Percentiles rank a stretch among this genome's conserved stretches.
These are phyloP conservation scores for Mycena vulgaris DNA, from an alignment of 768 basidiomycete species.

Conservation along the genomic window DNA sequence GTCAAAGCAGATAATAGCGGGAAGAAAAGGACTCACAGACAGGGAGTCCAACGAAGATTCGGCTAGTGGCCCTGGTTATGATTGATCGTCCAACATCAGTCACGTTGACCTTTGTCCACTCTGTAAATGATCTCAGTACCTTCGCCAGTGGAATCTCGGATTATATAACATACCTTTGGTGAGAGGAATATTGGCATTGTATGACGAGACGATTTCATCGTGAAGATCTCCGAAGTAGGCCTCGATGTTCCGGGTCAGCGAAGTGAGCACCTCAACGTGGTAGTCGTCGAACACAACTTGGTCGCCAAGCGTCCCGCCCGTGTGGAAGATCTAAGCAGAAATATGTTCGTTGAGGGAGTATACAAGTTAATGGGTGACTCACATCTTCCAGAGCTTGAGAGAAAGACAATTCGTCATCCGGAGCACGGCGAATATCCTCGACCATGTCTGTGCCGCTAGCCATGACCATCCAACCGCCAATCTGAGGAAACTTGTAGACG, in stretches of 20 bases:
- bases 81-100: slow-evolving; percentile 2
- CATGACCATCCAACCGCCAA: slow-evolving; percentile 7
- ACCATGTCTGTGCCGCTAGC: slow-evolving; percentile 9
- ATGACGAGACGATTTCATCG: slow-evolving; percentile 13
- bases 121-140: neutral
- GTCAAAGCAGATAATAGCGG: neutral
- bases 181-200: neutral
- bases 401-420: slow-evolving; percentile 12
- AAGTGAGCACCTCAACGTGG: slow-evolving; percentile 2
- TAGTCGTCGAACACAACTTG: slow-evolving; percentile 15
- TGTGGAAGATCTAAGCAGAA: slow-evolving; percentile 3
- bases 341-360: neutral
- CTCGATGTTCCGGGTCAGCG: slow-evolving; percentile 13
- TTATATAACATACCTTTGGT: slow-evolving; percentile 1
- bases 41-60: slow-evolving; percentile 13
- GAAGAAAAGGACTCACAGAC: neutral
- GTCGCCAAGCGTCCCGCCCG: neutral
- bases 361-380: neutral
- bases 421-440: slow-evolving; percentile 9
- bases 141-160: neutral
- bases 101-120: slow-evolving; percentile 11
- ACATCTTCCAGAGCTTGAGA: slow-evolving; percentile 5
- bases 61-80: slow-evolving; percentile 4
- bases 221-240: slow-evolving; percentile 8
- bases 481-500: slow-evolving; percentile 12